Evolutionary conservation across 371 early-diverging fungal species (phyloP), one percentile per base, ranked within the genome.

Genomic region (Apophysomyces trapeziformis): DNA sequence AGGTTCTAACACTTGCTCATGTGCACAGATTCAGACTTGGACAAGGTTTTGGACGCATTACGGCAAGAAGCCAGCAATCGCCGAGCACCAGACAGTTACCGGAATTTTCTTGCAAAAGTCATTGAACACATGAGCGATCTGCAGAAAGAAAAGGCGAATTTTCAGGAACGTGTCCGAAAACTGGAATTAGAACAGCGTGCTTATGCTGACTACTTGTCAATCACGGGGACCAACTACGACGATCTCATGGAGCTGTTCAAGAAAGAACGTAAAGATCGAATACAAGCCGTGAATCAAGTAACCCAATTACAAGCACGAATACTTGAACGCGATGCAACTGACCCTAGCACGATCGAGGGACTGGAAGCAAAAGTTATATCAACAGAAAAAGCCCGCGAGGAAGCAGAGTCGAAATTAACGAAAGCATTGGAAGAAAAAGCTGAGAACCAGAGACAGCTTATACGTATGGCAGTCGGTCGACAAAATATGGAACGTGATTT

Each of bases 401-500:
- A 50, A 50, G 54, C 21, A 16, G 54, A 50, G 21, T n/a, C 9
- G 16, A 50, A 50, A 26, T 50, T 50, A 50, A 26, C 54, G 5
- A 50, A 50, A 50, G 21, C 21, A 21, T 50, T 26, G 11, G 54
- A 50, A 50, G 54, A 50, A 2, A 50, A 50, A 11, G 54, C 54
- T 50, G 54, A 50, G 11, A 50, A 26, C 32, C 54, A 50, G 54
- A 16, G 54, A 50, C 54, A 50, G 54, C 54, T 50, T 21, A 21
- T 50, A 21, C 54, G 54, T 2, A 26, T 50, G 21, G 54, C 54
- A 50, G 54, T 50, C 21, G 35, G 54, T 9, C 54, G 54, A 21
- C 54, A 50, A 21, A 50, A 21, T 26, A 50, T 50, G 54, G 54
- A 50, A 21, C 54, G 54, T 18, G 54, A 50, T 50, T 21, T 50